phyloP scores from a whole-genome alignment of 805 yeast genomes.

The Barnettozyma botsteinii region DNA sequence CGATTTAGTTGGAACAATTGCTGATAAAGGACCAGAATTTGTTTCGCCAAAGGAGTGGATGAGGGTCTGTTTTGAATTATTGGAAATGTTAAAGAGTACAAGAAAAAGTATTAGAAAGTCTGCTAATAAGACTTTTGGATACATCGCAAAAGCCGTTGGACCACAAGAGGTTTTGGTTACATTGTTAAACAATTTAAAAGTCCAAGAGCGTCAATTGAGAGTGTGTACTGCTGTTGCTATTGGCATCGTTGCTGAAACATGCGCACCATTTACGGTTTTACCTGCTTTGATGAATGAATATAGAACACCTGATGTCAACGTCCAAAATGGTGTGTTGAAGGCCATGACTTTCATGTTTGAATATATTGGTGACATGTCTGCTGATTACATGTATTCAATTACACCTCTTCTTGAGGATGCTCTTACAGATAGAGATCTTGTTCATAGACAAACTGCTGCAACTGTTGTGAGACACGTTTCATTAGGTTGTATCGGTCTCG shows the following conservation, averaged over 20 bases:
- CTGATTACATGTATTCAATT: conserved; percentile 76
- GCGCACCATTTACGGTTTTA: conserved; percentile 86
- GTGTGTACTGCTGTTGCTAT: conserved; percentile 98
- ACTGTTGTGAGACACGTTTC: conserved; percentile 81
- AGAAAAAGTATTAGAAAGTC: conserved; percentile 71
- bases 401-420: conserved; percentile 85
- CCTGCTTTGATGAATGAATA: conserved; percentile 97
- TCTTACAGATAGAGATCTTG: conserved; percentile 80
- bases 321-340: conserved; percentile 92
- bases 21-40: conserved; percentile 70
- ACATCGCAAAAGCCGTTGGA: conserved; percentile 86
- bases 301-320: conserved; percentile 84
- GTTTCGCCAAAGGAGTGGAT: conserved; percentile 95
- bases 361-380: conserved; percentile 74
- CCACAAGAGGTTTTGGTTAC: conserved; percentile 92
- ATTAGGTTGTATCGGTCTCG: conserved; percentile 66
- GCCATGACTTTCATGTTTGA: conserved; percentile 89
- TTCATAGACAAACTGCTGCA: conserved; percentile 94
- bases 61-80: conserved; percentile 85
- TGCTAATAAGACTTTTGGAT: conserved; percentile 88
- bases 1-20: conserved; percentile 73
- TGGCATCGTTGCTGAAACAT: conserved; percentile 91
- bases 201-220: conserved; percentile 93
- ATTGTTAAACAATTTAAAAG: conserved; percentile 73
- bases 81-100: conserved; percentile 83